Evolutionary conservation across 768 basidiomycete genomes (phyloP), one percentile per base, ranked within the genome.

Genomic region (Termitomyces sp.): DNA sequence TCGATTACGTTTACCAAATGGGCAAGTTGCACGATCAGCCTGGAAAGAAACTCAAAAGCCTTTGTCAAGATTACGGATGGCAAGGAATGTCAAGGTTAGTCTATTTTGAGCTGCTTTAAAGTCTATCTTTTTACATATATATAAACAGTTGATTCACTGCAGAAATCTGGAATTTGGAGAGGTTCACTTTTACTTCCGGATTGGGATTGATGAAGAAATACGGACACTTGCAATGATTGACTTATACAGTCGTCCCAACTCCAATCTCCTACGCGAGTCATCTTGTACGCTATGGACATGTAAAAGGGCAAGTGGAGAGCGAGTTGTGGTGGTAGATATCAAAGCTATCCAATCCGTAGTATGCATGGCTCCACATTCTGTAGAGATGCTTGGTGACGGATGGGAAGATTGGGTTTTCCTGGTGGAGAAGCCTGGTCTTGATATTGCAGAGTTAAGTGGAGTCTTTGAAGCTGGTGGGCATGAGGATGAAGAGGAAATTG

Each of bases 361-460:
- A 3, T 54, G n/a, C 7, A 45, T 54, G 18, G 36, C 16, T 6
- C 57, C 51, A 47, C 53, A 55, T n/a, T 51, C 47, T 4, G 27
- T 47, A 2, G 47, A 36, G 6, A 62, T 65, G 52, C 42, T 65
- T 20, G 61, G 64, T 47, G 57, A 46, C 5, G 57, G 52, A 15
- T 63, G 64, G 64, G 27, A 30, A 6, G 58, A 60, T 42, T 55
- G 42, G 9, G 53, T 61, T 2, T 66, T 66, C 47, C 44, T 66
- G 16, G 62, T 62, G 13, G 65, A 66, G 46, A 62, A 64, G 37
- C 63, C 59, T 27, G 65, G 65, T 2, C 50, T 66, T 12, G 63
- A 66, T 51, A 57, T 66, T 20, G 54, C 50, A 18, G 44, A 46
- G 13, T 60, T 64, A 49, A 61, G 48, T 20, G 63, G 65, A 12